These are phyloP conservation scores for Rhodamnia rubescens DNA, from an alignment of 345 rosid genomes.

Conservation along the genomic window DNA sequence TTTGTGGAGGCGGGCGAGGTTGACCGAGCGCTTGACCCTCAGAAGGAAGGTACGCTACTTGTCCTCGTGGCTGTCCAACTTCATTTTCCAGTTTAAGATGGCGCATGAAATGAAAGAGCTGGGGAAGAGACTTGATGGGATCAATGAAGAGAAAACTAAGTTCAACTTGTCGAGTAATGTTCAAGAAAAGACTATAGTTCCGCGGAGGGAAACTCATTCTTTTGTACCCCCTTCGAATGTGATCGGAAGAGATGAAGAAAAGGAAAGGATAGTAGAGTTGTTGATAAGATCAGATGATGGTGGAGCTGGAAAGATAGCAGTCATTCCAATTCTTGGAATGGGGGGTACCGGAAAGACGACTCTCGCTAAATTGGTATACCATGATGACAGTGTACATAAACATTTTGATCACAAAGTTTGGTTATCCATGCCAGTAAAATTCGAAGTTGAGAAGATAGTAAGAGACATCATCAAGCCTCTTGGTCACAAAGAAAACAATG, in stretches of 20 bases:
- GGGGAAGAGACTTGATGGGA: neutral
- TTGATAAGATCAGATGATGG: neutral
- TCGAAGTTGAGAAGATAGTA: neutral
- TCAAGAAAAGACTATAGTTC: neutral
- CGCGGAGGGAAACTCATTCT: constrained; percentile 7
- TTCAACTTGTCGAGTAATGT: neutral
- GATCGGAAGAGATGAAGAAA: constrained; percentile 9
- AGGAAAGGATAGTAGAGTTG: neutral
- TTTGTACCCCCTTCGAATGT: constrained; percentile 4
- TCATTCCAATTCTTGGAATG: constrained; percentile 12
- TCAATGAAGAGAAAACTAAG: neutral
- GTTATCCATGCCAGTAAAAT: constrained; percentile 7
- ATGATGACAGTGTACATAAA: neutral
- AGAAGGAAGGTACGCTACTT: constrained; percentile 1
- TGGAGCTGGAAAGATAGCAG: neutral
- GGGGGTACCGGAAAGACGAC: constrained; percentile 22
- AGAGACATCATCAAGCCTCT: neutral
- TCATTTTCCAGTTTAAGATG: neutral
- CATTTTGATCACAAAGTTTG: constrained; percentile 4
- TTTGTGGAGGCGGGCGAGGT: neutral
- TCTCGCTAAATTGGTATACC: constrained; percentile 8
- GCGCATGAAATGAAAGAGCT: neutral
- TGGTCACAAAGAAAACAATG: neutral
- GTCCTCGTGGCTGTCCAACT: neutral
- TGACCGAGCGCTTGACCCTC: neutral